Evolutionary conservation across 306 rosid genomes (phyloP).

Genomic region (Pueraria montana): DNA sequence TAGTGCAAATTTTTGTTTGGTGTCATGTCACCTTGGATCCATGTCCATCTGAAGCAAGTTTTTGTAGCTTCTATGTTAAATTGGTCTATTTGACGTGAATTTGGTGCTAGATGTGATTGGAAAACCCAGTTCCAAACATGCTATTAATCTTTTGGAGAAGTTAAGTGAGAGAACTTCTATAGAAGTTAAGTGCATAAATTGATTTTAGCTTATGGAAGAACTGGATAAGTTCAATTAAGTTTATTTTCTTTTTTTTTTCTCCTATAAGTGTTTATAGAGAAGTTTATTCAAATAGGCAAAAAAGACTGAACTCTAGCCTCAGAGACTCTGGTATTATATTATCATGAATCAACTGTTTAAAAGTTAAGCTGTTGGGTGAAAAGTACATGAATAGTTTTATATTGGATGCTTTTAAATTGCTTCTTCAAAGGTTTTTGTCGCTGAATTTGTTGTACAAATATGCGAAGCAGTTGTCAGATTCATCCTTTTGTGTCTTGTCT

Average conservation of each 20-base stretch:
- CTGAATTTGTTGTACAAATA: background rate
- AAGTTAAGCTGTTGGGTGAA: conserved; percentile 15
- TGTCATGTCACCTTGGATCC: no score
- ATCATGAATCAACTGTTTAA: background rate
- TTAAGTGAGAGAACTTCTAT: background rate
- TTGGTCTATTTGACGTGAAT: no score
- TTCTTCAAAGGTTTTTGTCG: background rate
- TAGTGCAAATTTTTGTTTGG: no score
- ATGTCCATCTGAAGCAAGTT: no score
- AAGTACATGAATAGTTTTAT: background rate
- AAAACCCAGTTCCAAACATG: background rate
- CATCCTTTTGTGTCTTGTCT: background rate
- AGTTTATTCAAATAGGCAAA: background rate
- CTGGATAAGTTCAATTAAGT: background rate
- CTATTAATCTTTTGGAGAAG: background rate
- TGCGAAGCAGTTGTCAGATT: background rate
- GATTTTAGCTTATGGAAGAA: background rate
- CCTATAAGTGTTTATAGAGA: background rate
- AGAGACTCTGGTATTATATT: background rate
- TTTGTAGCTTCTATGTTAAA: no score
- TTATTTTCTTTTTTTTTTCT: background rate
- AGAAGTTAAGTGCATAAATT: background rate
- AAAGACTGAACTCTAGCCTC: background rate
- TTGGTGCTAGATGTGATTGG: no score
- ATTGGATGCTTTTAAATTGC: background rate